Percentiles rank a stretch among this genome's conserved stretches.
Evolutionary conservation across 2,329 filamentous ascomycete genomes (phyloP).

Genomic region (Alternaria triticina): DNA sequence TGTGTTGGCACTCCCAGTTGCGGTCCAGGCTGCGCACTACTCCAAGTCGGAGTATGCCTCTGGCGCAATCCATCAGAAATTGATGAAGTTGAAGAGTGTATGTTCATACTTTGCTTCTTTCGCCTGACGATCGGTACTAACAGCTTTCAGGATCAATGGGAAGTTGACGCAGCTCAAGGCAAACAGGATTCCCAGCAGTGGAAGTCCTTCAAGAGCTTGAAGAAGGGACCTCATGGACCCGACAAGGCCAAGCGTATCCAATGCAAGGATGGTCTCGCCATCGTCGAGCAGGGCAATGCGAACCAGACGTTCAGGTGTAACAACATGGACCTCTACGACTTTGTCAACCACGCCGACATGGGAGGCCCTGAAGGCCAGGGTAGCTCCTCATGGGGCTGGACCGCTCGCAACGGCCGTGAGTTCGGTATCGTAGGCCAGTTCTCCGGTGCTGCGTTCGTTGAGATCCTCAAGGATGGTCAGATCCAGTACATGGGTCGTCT

Average conservation of each 20-base stretch:
- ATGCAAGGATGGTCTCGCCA: conserved; percentile 31
- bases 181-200: conserved; percentile 24
- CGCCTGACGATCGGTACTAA: not conserved
- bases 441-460: conserved; percentile 61
- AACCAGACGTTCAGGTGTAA: conserved; percentile 36
- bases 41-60: conserved; percentile 33
- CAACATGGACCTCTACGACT: conserved; percentile 62
- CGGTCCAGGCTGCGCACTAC: conserved; percentile 27
- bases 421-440: conserved; percentile 61
- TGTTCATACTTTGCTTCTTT: not conserved
- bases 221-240: conserved; percentile 17
- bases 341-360: conserved; percentile 61
- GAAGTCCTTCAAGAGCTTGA: conserved; percentile 27
- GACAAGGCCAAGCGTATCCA: conserved; percentile 18
- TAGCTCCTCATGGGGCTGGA: conserved; percentile 61
- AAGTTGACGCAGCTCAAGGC: conserved; percentile 25
- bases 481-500: conserved; percentile 60
- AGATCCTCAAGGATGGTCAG: conserved; percentile 57
- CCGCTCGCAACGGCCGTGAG: conserved; percentile 58
- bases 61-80: conserved; percentile 29
- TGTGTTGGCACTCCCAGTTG: conserved; percentile 28
- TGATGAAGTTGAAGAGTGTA: conserved; percentile 37
- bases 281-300: conserved; percentile 29
- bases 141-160: conserved; percentile 26
- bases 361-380: conserved; percentile 53